phyloP scores from a whole-genome alignment of 2,329 filamentous ascomycete species.

The Dactylellina haptotyla region DNA sequence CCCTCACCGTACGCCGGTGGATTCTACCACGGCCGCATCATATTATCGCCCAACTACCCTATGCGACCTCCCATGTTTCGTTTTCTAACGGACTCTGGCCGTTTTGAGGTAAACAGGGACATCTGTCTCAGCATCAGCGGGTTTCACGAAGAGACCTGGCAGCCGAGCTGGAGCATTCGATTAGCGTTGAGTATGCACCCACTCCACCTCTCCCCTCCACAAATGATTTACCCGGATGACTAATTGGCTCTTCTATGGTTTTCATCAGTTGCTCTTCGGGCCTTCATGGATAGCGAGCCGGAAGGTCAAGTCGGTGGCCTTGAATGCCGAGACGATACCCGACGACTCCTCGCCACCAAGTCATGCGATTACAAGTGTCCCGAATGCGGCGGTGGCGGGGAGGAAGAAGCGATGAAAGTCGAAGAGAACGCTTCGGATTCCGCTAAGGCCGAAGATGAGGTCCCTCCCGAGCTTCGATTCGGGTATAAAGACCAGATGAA shows the following conservation, averaged over 20 bases:
- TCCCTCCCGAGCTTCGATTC: slow-evolving; percentile 70
- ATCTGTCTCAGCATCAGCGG: slow-evolving; percentile 94
- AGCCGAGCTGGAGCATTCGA: slow-evolving; percentile 95
- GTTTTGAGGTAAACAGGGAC: slow-evolving; percentile 96
- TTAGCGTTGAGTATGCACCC: slow-evolving; percentile 74
- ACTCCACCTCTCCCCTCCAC: slow-evolving; percentile 56
- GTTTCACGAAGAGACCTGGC: slow-evolving; percentile 98
- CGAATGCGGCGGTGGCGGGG: slow-evolving; percentile 69
- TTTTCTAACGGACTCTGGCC: slow-evolving; percentile 88
- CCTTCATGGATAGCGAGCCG: slow-evolving; percentile 92
- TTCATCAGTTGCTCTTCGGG: slow-evolving; percentile 71
- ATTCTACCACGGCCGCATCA: slow-evolving; percentile 94
- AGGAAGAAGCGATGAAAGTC: slow-evolving; percentile 60
- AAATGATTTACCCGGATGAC: neutral
- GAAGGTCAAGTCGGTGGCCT: slow-evolving; percentile 90
- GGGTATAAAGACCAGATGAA: slow-evolving; percentile 78
- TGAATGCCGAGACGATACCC: slow-evolving; percentile 75
- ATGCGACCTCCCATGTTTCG: slow-evolving; percentile 94
- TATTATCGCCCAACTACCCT: slow-evolving; percentile 88
- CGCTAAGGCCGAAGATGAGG: slow-evolving; percentile 61
- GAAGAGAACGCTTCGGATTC: slow-evolving; percentile 61
- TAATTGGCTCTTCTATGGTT: slow-evolving; percentile 1
- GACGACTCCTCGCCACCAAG: slow-evolving; percentile 75
- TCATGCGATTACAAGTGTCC: slow-evolving; percentile 75
- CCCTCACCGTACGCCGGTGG: slow-evolving; percentile 80